Base-by-base conservation (phyloP, 1,139 yeast species). In the Williopsis jadinii region DNA sequence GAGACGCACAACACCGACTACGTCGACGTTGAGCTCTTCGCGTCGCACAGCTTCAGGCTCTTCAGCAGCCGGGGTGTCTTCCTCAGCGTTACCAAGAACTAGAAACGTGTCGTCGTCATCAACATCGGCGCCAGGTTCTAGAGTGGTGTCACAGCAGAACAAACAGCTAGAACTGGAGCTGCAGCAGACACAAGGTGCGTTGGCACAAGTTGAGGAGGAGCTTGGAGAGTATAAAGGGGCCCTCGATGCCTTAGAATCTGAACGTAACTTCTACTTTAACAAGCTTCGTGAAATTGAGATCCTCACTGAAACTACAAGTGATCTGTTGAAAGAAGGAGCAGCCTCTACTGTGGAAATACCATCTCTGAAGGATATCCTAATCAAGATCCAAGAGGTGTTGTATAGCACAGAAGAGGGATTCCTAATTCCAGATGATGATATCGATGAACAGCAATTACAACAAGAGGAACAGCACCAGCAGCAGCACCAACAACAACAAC, bases 231-330 rank as follows among this genome's bases (percentile, higher is more conserved):
- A 68, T 50, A 71, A 70, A 47, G 63, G 70, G 13, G 71, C 77
- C 13, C 68, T 76, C 29, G 79, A 76, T 41, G 75, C 79, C 28
- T 67, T 85, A 44, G 84, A 80, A 53, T 72, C 64, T 1, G 98
- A 94, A 59, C 75, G 97, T 46, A 84, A 86, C 58, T 88, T 92
- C 55, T 92, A 92, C 62, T 92, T 86, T 63, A 82, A 84, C 54
- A 92, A 92, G 63, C 69, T 92, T 41, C 75, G 96, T 47, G 95
- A 84, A 46, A 85, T 92, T 46, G 98, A 92, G 62, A 77, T 87
- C 30, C 64, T 90, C 40, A 75, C 84, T 15, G 88, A 84, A 56
- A 73, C 80, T 30, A 73, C 84, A 12, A 73, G 73, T 42, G 84
- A 78, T 41, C 59, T 68, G 36, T 54, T 73, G 32, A 68, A 64